Evolutionary conservation across 1,284 basidiomycete genomes (phyloP).

Genomic region (Ganoderma resinaceum): DNA sequence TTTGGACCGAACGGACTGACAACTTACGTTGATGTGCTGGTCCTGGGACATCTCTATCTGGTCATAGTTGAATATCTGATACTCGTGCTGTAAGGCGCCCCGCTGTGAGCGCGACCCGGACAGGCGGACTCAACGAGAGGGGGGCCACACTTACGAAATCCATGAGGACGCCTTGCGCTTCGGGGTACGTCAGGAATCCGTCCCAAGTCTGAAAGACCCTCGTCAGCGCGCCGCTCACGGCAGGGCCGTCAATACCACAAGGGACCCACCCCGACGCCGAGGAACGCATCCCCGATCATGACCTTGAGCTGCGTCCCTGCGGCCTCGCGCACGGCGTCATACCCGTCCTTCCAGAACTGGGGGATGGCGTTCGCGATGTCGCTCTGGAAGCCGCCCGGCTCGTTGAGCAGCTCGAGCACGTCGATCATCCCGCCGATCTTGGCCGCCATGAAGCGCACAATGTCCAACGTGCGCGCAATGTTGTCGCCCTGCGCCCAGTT

Average conservation of each 20-base stretch:
- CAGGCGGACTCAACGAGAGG: neutral
- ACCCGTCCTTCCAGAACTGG: conserved; percentile 64
- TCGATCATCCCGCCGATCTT: conserved; percentile 64
- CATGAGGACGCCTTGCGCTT: conserved; percentile 64
- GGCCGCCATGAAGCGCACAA: conserved; percentile 62
- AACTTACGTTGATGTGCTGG: conserved; percentile 59
- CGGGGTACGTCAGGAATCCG: conserved; percentile 62
- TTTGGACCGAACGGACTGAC: neutral
- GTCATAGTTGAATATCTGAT: conserved; percentile 77
- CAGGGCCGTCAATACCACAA: neutral
- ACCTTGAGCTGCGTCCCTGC: conserved; percentile 56
- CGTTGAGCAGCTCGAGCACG: conserved; percentile 71
- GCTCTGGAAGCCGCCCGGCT: conserved; percentile 60
- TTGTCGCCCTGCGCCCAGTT: conserved; percentile 70
- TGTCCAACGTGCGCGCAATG: conserved; percentile 69
- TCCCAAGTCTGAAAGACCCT: conserved; percentile 57
- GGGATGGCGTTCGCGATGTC: conserved; percentile 51
- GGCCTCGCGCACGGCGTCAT: conserved; percentile 57
- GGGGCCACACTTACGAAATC: conserved; percentile 56
- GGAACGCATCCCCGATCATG: conserved; percentile 80
- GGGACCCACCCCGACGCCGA: conserved; percentile 58
- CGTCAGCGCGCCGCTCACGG: neutral
- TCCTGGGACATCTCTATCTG: conserved; percentile 62
- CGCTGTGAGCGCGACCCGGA: neutral
- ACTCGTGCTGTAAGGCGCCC: conserved; percentile 66